Base-by-base conservation (phyloP, 2,329 filamentous ascomycete species). In the Immersiporthe knoxdaviesiana region DNA sequence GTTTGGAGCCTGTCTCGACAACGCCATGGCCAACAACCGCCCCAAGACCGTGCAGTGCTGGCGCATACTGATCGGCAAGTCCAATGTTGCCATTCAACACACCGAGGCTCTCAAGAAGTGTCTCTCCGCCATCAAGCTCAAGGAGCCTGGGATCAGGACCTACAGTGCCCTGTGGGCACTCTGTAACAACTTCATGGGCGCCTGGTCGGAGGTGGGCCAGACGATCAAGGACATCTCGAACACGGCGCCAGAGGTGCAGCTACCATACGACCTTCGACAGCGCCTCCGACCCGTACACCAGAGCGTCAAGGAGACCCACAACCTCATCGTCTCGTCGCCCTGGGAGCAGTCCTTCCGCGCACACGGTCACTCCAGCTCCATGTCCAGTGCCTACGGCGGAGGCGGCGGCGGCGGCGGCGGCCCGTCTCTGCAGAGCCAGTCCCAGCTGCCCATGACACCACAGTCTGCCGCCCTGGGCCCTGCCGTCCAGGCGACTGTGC, bases 381-480 rank as follows among this genome's bases (percentile, higher is more conserved):
- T 77, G 24, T 74, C 75, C 30, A 78, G 75, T 61, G 78, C 78
- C 14, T 76, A 76, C 39, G 72, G 75, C 54, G n/a, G n/a, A n/a
- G n/a, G n/a, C n/a, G n/a, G n/a, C n/a, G n/a, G n/a, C n/a, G n/a
- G n/a, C n/a, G n/a, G n/a, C n/a, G 67, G 44, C 39, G 72, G 75
- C 54, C 72, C 72, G 50, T 67, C 68, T 10, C 63, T 68, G 39
- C 72, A 72, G 32, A 68, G 75, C 64, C 66, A 69, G 24, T 65
- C 67, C 3, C 79, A 81, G 65, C 74, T 94, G 50, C 94, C 94
- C 11, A 93, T 96, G 75, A 97, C 94, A 1, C 94, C 95, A 10
- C 87, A 97, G 71, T 96, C 92, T 74, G 94, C 94, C 21, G 94
- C 94, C 1, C 84, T 97, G 6, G 95, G 94, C 0, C 93, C 94